Evolutionary conservation across 495 filamentous ascomycete species (phyloP).

Genomic region (Hyaloscypha bicolor): DNA sequence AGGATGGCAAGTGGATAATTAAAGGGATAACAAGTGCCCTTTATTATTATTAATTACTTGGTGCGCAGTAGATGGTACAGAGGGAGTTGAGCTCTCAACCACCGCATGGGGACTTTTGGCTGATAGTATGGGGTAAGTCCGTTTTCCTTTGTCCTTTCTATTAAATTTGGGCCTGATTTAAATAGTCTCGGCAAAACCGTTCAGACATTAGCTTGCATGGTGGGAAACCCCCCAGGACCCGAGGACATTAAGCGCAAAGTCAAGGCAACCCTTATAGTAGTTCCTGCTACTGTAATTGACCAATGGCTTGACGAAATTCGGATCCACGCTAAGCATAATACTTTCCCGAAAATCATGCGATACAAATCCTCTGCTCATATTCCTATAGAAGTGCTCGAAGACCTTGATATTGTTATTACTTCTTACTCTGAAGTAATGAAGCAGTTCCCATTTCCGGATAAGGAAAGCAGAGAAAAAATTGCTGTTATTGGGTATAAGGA

Average conservation of each 20-base stretch:
- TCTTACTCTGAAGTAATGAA: constrained; percentile 56
- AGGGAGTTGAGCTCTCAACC: constrained; percentile 46
- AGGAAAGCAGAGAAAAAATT: constrained; percentile 8
- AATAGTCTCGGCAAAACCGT: constrained; percentile 58
- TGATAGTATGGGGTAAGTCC: constrained; percentile 57
- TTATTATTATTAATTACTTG: constrained; percentile 56
- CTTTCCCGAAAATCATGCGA: constrained; percentile 32
- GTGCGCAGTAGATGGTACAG: constrained; percentile 57
- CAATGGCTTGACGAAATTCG: constrained; percentile 62
- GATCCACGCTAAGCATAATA: constrained; percentile 20
- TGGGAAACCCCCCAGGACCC: constrained; percentile 41
- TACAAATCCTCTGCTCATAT: constrained; percentile 21
- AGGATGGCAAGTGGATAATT: constrained; percentile 49
- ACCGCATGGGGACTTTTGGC: constrained; percentile 59
- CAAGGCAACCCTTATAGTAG: constrained; percentile 49
- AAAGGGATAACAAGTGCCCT: constrained; percentile 50
- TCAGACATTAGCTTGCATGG: constrained; percentile 51
- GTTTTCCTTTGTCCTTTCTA: too few relatives aligned
- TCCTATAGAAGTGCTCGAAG: constrained; percentile 19
- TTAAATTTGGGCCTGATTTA: not conserved
- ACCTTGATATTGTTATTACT: constrained; percentile 40
- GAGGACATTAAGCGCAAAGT: constrained; percentile 19
- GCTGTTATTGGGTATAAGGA: constrained; percentile 4
- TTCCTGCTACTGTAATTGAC: constrained; percentile 51
- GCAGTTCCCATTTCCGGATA: constrained; percentile 27